Conservation (phyloP, 345 rosid genomes). For the Salix purpurea region DNA sequence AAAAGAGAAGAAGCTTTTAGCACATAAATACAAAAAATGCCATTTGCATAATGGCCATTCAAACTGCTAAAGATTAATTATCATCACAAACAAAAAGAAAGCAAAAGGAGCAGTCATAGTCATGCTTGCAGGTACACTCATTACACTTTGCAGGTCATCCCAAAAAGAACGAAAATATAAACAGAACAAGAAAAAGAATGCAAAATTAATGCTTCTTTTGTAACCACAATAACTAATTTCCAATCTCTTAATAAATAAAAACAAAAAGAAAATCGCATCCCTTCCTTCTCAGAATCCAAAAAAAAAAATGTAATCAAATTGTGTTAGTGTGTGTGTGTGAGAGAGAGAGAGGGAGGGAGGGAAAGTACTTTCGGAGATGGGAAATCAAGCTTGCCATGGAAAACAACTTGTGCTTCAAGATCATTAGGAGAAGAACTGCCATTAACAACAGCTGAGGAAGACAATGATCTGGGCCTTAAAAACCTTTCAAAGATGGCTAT, state of each 20-base stretch:
- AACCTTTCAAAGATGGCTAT: constrained; percentile 33
- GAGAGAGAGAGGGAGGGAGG: neutral
- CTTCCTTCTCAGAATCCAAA: neutral
- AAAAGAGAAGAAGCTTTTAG: neutral
- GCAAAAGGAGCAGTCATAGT: constrained; percentile 28
- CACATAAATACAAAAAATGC: neutral
- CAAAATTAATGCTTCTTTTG: neutral
- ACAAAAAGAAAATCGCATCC: neutral
- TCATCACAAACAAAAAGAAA: constrained; percentile 22
- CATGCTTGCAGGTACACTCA: constrained; percentile 31
- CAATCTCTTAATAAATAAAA: neutral
- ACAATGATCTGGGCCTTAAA: constrained; percentile 16
- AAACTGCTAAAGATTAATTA: constrained; percentile 17
- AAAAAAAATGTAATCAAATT: neutral
- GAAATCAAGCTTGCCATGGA: constrained; percentile 16
- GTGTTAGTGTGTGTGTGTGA: neutral
- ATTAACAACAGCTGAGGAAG: neutral
- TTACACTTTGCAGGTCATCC: constrained; percentile 17
- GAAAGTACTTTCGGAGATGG: constrained; percentile 22
- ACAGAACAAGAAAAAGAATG: neutral
- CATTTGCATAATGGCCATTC: constrained; percentile 17
- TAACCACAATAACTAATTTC: neutral
- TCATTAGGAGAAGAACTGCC: neutral
- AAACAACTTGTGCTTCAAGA: constrained; percentile 14
- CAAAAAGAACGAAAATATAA: neutral